Evolutionary conservation across 805 yeast genomes (phyloP), one percentile per base, ranked within the genome.

Genomic region (Starmerella scarabaei): DNA sequence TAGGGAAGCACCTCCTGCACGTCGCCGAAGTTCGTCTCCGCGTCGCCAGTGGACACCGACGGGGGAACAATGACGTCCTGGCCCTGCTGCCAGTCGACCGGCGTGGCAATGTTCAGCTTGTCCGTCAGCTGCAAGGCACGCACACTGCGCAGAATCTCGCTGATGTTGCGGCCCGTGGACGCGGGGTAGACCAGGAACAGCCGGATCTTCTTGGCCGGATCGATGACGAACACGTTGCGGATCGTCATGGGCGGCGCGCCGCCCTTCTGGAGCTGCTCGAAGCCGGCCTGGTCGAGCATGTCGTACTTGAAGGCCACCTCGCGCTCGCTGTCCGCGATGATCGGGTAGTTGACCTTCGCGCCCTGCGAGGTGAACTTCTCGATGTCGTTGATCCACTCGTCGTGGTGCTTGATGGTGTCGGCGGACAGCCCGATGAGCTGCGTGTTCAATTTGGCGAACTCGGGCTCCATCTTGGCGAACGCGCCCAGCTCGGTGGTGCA

Each of bases 401-500:
- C 69, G 69, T 85, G 95, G 43, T 76, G 69, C 52, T 78, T 80
- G 48, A 83, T 69, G 52, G 73, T 77, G 63, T 85, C 86, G 46
- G 94, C 88, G 40, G 93, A 80, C 53, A 85, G 68, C 48, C 95
- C 96, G 62, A 85, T 80, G 63, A 85, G 71, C 68, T 85, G 84
- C 59, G 79, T 81, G 58, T 75, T 74, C 69, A 95, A 76, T 64
- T 78, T 69, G 57, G 77, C 75, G 56, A 85, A 85, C 62, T 85
- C 94, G 40, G 85, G 83, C 67, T 83, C 81, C 64, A 84, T 73
- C 54, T 76, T 72, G 49, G 94, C 85, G 56, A 85, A 86, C 17
- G 94, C 94, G 52, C 95, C 94, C 58, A 85, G 71, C 68, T 85
- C 96, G 42, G 95, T 85, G 56, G 95, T 86, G 65, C 96, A 85